Base-by-base conservation (phyloP, 208 protist genomes). In the Leishmania tarentolae region DNA sequence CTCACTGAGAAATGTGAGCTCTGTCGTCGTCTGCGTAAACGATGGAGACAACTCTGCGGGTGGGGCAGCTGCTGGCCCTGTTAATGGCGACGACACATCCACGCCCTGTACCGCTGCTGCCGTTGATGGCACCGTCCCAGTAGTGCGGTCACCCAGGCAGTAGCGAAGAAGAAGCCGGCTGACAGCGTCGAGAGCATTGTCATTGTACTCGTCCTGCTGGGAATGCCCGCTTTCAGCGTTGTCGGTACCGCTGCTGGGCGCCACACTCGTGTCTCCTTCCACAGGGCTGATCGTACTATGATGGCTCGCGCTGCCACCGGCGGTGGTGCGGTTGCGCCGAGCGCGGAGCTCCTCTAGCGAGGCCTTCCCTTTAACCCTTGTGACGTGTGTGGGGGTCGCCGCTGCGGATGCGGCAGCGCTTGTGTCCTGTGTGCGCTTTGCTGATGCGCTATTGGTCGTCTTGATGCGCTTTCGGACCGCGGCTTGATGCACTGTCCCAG, bases 121-220 rank as follows among this genome's bases (percentile, higher is more conserved):
- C 72, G 76, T 81, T 44, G 74, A 70, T 77, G 73, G 73, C 11
- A 11, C 31, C 40, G 28, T 21, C 50, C 9, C 42, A 6, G 69
- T 35, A 17, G 69, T 31, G 44, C 61, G 42, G 46, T 19, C 21
- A 19, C 79, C 79, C 37, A 82, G 57, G 75, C 88, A 94, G 85
- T 94, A 94, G 37, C 84, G 73, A 40, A 91, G 81, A 40, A 94
- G 83, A 42, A 92, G 80, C 35, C 79, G 69, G 35, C 89, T 92
- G 52, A 94, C 87, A n/a, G 90, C 87, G 17, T 94, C 88, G 17
- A 89, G 31, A 5, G 82, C 82, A 17, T 87, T 65, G 44, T 90
- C 85, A 42, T 87, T 85, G 77, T 82, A 80, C 56, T 87, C 76
- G 35, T 80, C 73, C 47, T n/a, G 15, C 53, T 78, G 75, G 75